These are phyloP conservation scores for Coccomyxa sp. DNA, from an alignment of 139 green algal species.

Conservation along the genomic window DNA sequence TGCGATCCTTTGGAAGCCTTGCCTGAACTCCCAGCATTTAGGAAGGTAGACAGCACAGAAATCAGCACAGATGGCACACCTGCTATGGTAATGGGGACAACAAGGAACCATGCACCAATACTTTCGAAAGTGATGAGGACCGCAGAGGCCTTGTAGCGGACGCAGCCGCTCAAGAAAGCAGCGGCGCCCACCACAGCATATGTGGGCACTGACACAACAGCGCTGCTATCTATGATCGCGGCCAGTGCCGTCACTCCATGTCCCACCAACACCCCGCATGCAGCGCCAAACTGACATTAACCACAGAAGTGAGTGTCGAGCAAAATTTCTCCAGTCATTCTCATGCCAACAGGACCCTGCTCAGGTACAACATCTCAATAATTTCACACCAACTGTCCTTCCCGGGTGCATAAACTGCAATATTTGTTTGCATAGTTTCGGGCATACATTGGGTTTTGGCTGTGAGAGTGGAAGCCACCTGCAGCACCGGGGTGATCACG, in stretches of 20 bases:
- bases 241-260: background rate
- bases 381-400: background rate
- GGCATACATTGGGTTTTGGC: too few relatives aligned
- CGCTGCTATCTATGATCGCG: background rate
- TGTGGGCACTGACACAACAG: background rate
- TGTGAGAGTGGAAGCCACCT: background rate
- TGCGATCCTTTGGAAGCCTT: too few relatives aligned
- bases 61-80: background rate
- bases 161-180: background rate
- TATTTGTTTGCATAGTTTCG: background rate
- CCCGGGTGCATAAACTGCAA: background rate
- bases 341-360: too few relatives aligned
- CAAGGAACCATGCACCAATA: background rate
- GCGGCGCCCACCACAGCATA: background rate
- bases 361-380: background rate
- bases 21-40: too few relatives aligned
- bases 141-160: background rate
- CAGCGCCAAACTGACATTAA: background rate
- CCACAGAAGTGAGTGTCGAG: too few relatives aligned
- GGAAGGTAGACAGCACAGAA: too few relatives aligned
- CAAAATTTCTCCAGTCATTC: too few relatives aligned
- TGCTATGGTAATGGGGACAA: background rate
- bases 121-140: background rate
- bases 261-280: background rate
- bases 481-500: background rate